Base-by-base conservation (phyloP, 2,329 filamentous ascomycete species). In the Aphanoascus verrucosus region DNA sequence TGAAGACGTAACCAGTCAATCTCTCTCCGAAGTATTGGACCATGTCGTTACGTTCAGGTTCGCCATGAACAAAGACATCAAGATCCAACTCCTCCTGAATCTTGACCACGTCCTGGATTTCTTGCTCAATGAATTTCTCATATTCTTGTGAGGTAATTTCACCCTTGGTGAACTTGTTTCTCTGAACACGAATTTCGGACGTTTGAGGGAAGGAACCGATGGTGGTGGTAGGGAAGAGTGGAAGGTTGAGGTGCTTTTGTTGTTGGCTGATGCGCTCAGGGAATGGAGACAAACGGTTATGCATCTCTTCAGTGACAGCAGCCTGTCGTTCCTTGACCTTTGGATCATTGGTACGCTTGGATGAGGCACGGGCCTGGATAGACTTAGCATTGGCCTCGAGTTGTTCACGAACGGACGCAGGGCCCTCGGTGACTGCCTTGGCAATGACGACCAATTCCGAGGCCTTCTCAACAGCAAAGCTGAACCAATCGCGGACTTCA, bases 1-100 rank as follows among this genome's bases (percentile, higher is more conserved):
- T 98, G 83, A 98, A 98, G 71, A 89, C 86, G 73, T 97, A 98
- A 68, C 93, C 93, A 67, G 94, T 83, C 59, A 98, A 81, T 68
- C 88, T 86, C 83, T 98, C 93, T 75, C 93, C 93, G 66, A 98
- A 98, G 84, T 96, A 98, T 77, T 98, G 93, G 52, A 98, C 93
- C 93, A 98, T 98, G 84, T 98, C 93, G 78, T 98, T 98, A 74
- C 93, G 89, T 83, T 98, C 93, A 57, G 93, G 93, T 82, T 98
- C 93, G 71, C 93, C 93, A 79, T 98, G 93, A 61, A 98, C 93
- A 70, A 86, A 88, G 72, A 98, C 93, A 65, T 98, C 93, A 53
- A 98, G 85, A 73, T 83, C 89, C 67, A 98, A 90, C 78, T 97
- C 93, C 67, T 97, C 89, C 78, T 98, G 93, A 74, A 97, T 87